phyloP scores from a whole-genome alignment of 495 filamentous ascomycete genomes.

The Parmelia sp. region DNA sequence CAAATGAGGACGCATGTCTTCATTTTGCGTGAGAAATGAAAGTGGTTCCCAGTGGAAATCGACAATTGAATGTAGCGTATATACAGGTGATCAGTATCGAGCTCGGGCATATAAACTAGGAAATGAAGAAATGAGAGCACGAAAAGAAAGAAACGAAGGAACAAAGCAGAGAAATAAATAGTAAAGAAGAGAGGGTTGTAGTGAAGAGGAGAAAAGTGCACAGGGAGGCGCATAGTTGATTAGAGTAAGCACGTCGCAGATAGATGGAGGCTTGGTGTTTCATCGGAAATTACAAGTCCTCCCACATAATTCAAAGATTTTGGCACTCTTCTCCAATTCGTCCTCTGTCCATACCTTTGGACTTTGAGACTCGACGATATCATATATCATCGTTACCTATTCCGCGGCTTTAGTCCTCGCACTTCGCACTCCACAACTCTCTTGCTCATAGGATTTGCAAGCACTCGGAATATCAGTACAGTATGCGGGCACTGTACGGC shows the following conservation, averaged over 20 bases:
- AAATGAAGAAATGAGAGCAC: background rate
- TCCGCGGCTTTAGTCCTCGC: background rate
- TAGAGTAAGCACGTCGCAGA: background rate
- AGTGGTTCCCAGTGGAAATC: background rate
- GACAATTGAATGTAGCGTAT: background rate
- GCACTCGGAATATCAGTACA: too few relatives aligned
- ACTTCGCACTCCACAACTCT: background rate
- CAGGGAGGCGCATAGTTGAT: background rate
- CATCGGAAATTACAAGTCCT: background rate
- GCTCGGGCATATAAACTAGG: background rate
- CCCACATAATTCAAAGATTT: background rate
- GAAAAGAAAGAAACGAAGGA: background rate
- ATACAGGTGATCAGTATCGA: background rate
- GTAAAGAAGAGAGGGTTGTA: background rate
- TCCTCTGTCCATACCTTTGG: too few relatives aligned
- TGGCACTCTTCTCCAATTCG: too few relatives aligned
- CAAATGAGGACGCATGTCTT: background rate
- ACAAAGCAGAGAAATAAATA: background rate
- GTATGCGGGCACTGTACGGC: too few relatives aligned
- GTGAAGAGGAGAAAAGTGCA: background rate
- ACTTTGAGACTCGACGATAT: background rate
- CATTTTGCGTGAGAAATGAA: background rate
- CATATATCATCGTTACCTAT: background rate
- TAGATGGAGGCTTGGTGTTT: constrained; percentile 1
- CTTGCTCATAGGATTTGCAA: background rate